A percentile compares a stretch with the other conserved stretches of the same genome.
Conservation (phyloP, 192 early-diverging fungal genomes). For the Backusella tarrabulga region DNA sequence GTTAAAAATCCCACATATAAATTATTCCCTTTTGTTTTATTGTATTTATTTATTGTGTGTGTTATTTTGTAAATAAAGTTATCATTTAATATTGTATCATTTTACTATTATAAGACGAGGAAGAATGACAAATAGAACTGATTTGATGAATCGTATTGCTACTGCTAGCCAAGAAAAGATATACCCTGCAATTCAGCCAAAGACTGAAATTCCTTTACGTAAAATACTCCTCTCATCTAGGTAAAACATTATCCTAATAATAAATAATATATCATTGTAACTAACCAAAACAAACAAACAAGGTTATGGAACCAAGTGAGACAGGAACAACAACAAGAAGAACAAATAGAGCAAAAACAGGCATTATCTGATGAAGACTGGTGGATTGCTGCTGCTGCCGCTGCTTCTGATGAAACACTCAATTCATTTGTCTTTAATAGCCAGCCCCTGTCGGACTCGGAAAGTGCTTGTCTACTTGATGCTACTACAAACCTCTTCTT, state of each 20-base stretch:
- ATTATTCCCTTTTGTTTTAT: background rate
- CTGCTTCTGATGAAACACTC: conserved; percentile 5
- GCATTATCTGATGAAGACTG: conserved; percentile 7
- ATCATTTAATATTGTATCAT: background rate
- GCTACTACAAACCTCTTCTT: conserved; percentile 6
- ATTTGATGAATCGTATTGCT: conserved; percentile 22
- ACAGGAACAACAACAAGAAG: background rate
- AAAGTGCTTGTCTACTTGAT: conserved; percentile 5
- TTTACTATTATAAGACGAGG: background rate
- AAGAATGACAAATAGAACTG: background rate
- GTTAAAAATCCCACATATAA: background rate
- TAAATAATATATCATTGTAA: background rate
- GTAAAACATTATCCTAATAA: background rate
- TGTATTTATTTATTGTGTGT: conserved; percentile 4
- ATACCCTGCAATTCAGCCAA: conserved; percentile 8
- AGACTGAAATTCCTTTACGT: conserved; percentile 14
- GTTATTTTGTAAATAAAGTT: background rate
- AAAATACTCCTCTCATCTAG: conserved; percentile 13
- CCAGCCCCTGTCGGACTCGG: conserved; percentile 1
- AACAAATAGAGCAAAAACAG: background rate
- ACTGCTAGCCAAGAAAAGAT: conserved; percentile 21
- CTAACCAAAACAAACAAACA: background rate
- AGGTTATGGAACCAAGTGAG: background rate
- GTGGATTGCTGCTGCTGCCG: background rate
- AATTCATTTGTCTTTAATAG: conserved; percentile 3